Base-by-base conservation (phyloP, 1,139 yeast species). In the Hansenula anomala region DNA sequence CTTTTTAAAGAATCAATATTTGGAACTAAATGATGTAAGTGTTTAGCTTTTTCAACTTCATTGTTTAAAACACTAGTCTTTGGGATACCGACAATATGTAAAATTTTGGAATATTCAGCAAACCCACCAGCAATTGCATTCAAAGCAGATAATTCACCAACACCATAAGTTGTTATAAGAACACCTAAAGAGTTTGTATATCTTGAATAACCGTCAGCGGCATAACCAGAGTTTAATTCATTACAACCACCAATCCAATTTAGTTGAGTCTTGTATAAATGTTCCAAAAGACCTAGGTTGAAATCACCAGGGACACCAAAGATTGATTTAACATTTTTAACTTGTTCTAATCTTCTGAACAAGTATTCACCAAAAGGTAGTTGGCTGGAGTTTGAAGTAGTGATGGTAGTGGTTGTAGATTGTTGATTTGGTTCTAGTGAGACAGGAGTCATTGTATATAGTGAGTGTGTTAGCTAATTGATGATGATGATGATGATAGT, bases 181-280 rank as follows among this genome's bases (percentile, higher is more conserved):
- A 77, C 75, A 17, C 76, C 77, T 43, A 78, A 64, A 3, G 80
- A 75, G 18, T 77, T 69, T 45, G 78, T 77, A 48, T 77, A 72
- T 45, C 88, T 69, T 20, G 84, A 72, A 58, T 80, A 80, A 2
- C 87, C 88, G 52, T 80, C 86, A 11, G 80, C 82, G 8, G 81
- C 69, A 49, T 80, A 80, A 18, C 83, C 84, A 8, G 75, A 69
- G 51, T 73, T 73, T 40, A 73, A 52, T 48, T 73, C 78, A 55
- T 80, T 81, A 57, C 84, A 79, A 37, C 70, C 71, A 34, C 76
- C 74, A 42, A 71, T 59, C 61, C 78, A 46, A 36, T 55, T 30
- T 30, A 59, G 39, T 12, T 72, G 73, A 49, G 73, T 68, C 27
- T 68, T 64, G 50, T 74, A 73, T 32, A 79, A 59, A 47, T 77